Conservation (phyloP, 1,284 basidiomycete species). For the Pisolithus thermaeus region DNA sequence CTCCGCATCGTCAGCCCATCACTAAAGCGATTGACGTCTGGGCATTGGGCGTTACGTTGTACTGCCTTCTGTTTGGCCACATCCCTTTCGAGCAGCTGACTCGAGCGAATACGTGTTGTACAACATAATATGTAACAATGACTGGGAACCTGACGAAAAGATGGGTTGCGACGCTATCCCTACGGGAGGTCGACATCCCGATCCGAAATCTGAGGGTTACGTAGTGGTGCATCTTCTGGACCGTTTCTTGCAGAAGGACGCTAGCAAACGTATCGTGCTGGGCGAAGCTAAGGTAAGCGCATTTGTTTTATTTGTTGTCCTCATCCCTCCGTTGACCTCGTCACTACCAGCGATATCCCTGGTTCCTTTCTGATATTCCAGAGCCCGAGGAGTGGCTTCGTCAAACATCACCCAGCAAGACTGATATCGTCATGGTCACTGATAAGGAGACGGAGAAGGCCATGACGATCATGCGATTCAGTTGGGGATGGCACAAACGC, state of each 20-base stretch:
- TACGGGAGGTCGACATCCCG: slow-evolving; percentile 54
- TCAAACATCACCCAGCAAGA: slow-evolving; percentile 62
- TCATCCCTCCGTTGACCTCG: slow-evolving; percentile 3
- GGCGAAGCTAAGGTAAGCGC: slow-evolving; percentile 77
- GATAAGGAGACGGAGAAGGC: slow-evolving; percentile 80
- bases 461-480: slow-evolving; percentile 56
- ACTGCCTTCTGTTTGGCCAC: slow-evolving; percentile 87
- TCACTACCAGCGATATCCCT: slow-evolving; percentile 50
- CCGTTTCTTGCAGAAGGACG: slow-evolving; percentile 81
- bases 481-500: slow-evolving; percentile 46
- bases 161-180: slow-evolving; percentile 74
- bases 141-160: slow-evolving; percentile 64
- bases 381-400: slow-evolving; percentile 76
- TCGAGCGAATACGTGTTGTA: slow-evolving; percentile 79
- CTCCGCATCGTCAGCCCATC: slow-evolving; percentile 55
- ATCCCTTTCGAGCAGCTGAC: slow-evolving; percentile 54
- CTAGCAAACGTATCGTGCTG: slow-evolving; percentile 72
- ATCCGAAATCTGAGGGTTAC: slow-evolving; percentile 43
- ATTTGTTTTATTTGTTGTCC: slow-evolving; percentile 4
- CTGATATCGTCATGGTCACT: slow-evolving; percentile 63
- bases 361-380: slow-evolving; percentile 73
- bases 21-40: slow-evolving; percentile 98
- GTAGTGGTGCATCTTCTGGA: slow-evolving; percentile 72
- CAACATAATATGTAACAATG: slow-evolving; percentile 74
- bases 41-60: slow-evolving; percentile 97